Evolutionary conservation across 169 alveolate species (phyloP).

Genomic region (Cryptosporidium sp.): DNA sequence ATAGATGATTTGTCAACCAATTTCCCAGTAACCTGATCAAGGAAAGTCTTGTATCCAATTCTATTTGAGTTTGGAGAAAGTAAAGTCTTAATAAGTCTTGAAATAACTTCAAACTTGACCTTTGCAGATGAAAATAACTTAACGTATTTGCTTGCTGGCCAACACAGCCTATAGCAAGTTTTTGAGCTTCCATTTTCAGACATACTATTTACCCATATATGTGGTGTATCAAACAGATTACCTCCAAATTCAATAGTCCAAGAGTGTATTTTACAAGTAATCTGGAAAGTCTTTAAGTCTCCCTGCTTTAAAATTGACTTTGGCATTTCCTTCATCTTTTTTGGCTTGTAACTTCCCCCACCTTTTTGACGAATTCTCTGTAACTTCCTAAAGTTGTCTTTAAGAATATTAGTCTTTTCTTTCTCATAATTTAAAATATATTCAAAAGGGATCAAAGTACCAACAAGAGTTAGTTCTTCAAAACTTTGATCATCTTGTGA

Average conservation of each 20-base stretch:
- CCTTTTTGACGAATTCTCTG: slow-evolving; percentile 45
- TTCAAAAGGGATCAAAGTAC: slow-evolving; percentile 44
- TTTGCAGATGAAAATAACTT: slow-evolving; percentile 53
- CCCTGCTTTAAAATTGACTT: slow-evolving; percentile 34
- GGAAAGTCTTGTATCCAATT: slow-evolving; percentile 45
- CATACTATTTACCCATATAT: slow-evolving; percentile 64
- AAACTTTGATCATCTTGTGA: neutral
- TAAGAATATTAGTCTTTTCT: slow-evolving; percentile 30
- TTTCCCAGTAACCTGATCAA: slow-evolving; percentile 66
- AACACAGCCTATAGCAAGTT: slow-evolving; percentile 38
- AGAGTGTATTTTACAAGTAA: slow-evolving; percentile 34
- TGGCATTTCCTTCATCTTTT: slow-evolving; percentile 50
- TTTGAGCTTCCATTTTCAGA: slow-evolving; percentile 13
- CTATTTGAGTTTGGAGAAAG: slow-evolving; percentile 56
- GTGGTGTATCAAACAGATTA: slow-evolving; percentile 46
- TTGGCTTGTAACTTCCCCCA: slow-evolving; percentile 60
- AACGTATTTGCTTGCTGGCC: slow-evolving; percentile 62
- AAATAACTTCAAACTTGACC: slow-evolving; percentile 40
- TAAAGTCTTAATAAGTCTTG: slow-evolving; percentile 56
- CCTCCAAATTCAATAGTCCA: slow-evolving; percentile 70
- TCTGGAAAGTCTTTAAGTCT: slow-evolving; percentile 33
- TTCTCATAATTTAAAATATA: slow-evolving; percentile 20
- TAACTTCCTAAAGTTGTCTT: slow-evolving; percentile 50
- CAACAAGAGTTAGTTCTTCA: slow-evolving; percentile 36
- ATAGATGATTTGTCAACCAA: neutral